A percentile compares a stretch with the other conserved stretches of the same genome.
Conservation (phyloP, 257 asterid species). For the Rhazya stricta region DNA sequence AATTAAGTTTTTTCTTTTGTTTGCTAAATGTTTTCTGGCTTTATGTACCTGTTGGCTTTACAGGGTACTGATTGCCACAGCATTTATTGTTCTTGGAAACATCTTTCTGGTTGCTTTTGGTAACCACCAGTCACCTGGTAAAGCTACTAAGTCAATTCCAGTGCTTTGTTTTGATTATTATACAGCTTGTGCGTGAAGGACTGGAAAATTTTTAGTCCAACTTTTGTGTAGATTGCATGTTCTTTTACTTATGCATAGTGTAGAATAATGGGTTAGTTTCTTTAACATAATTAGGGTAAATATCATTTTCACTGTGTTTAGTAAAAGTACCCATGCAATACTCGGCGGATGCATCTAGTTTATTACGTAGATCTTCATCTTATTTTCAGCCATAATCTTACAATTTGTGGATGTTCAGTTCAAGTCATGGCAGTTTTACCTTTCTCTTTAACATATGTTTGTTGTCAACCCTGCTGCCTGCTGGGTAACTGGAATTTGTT, state of each 20-base stretch:
- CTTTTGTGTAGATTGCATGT: background rate
- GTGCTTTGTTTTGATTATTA: background rate
- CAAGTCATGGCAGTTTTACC: background rate
- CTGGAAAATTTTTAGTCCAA: background rate
- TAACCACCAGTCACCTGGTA: slow-evolving; percentile 98
- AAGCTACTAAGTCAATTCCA: slow-evolving; percentile 19
- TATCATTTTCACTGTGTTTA: background rate
- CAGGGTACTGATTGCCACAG: slow-evolving; percentile 89
- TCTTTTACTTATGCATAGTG: background rate
- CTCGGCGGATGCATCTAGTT: background rate
- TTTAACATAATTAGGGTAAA: background rate
- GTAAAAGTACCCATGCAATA: background rate
- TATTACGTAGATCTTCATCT: background rate
- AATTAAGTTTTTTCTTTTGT: slow-evolving; percentile 14
- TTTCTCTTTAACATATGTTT: background rate
- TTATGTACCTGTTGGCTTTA: slow-evolving; percentile 20
- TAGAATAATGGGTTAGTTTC: background rate
- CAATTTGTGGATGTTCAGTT: background rate
- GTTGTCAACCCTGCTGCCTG: background rate
- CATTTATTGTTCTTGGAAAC: slow-evolving; percentile 93
- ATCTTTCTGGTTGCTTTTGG: slow-evolving; percentile 97
- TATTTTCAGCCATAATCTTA: background rate
- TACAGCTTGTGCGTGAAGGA: background rate
- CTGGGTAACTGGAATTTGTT: background rate
- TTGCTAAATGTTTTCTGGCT: slow-evolving; percentile 1